A percentile compares a stretch with the other conserved stretches of the same genome.
These are phyloP conservation scores for Aspergillus fumigatus DNA, from an alignment of 2,329 filamentous ascomycete species.

Conservation along the genomic window DNA sequence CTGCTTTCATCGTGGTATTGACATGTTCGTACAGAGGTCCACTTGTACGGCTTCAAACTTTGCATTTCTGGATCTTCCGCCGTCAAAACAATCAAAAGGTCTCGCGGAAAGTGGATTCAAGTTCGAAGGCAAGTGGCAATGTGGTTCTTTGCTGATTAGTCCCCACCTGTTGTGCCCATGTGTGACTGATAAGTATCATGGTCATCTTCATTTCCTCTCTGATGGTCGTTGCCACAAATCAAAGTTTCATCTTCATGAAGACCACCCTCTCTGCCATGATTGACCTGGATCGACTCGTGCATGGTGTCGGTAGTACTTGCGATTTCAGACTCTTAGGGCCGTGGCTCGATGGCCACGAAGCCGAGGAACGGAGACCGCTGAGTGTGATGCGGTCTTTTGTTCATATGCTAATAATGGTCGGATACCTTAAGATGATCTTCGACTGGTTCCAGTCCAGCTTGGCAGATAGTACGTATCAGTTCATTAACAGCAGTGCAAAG, in stretches of 20 bases:
- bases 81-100: not conserved
- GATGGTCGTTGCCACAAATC: not conserved
- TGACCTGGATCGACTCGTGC: not conserved
- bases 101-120: not conserved
- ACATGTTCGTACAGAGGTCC: not conserved
- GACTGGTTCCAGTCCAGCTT: not conserved
- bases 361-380: conserved; percentile 5
- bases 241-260: not conserved
- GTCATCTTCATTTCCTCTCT: not conserved
- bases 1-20: not conserved
- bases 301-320: not conserved
- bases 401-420: conserved; percentile 2
- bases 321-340: not conserved
- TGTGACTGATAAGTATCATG: not conserved
- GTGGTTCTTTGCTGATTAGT: not conserved
- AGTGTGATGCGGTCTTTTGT: not conserved
- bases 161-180: not conserved
- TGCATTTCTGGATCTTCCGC: not conserved
- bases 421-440: conserved; percentile 10
- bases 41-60: not conserved
- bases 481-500: too few relatives aligned
- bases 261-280: not conserved
- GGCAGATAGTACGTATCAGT: too few relatives aligned
- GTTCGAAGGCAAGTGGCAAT: not conserved
- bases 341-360: conserved; percentile 1